Base-by-base conservation (phyloP, 2,329 filamentous ascomycete species). In the Arthrobotrys sinensis region DNA sequence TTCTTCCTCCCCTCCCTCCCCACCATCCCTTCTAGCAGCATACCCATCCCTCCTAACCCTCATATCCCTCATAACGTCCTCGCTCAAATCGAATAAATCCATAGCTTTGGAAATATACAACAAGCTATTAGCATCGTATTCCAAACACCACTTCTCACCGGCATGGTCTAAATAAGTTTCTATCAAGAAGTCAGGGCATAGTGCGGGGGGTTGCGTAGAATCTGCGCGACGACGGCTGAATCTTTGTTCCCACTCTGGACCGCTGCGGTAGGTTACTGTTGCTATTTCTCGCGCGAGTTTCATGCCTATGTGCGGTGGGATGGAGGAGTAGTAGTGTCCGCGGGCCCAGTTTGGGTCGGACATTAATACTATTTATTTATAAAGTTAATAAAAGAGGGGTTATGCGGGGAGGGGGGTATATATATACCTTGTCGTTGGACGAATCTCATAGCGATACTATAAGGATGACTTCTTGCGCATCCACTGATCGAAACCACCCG, bases 151-250 rank as follows among this genome's bases (percentile, higher is more conserved):
- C 85, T 99, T 99, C 86, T 99, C 96, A 19, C 96, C 96, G 0
- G 96, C 96, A 82, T 99, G 96, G 84, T 99, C 96, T 16, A 99
- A 89, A 83, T 99, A 99, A 0, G 96, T 99, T 85, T 99, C 96
- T 81, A 99, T 97, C 24, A 99, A 87, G 83, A 98, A 99, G 83
- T 99, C 96, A 0, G 96, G 94, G 82, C 96, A 99, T n/a, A 99
- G 85, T 0, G 96, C 96, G 0, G 96, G 96, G 3, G 93, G 94
- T 81, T 93, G 94, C 81, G 89, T 90, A 0, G 93, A 88, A 83
- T 99, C 96, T 12, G 96, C 95, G 55, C 96, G 89, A 80, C 93
- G 88, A 43, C 96, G 89, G 3, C 93, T 95, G 84, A 99, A 99
- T 40, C 96, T 90, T 85, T 93, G 92, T 85, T 99, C 96, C 96